Evolutionary conservation across 176 grass and related monocot species (phyloP).

Genomic region (Saccharum spontaneum): DNA sequence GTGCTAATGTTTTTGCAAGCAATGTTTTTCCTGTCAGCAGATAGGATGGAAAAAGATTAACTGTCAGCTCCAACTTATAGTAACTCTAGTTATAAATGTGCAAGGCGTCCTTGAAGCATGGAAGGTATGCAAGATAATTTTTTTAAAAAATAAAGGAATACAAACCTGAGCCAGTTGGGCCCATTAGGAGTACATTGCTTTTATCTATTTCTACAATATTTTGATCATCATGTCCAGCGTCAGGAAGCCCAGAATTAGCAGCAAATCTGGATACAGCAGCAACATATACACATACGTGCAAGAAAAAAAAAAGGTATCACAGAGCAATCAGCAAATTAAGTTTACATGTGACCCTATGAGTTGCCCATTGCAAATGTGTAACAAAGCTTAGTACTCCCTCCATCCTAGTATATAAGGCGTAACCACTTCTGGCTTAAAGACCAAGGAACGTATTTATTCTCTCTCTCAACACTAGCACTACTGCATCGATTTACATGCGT

Average conservation of each 20-base stretch:
- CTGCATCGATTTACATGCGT: too few relatives aligned
- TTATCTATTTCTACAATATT: constrained; percentile 97
- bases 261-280: constrained; percentile 53
- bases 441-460: too few relatives aligned
- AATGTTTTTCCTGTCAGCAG: constrained; percentile 90
- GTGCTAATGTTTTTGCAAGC: constrained; percentile 95
- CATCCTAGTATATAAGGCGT: too few relatives aligned
- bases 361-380: constrained; percentile 14
- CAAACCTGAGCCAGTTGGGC: constrained; percentile 90
- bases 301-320: constrained; percentile 17
- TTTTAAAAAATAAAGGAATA: not conserved
- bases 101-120: not conserved
- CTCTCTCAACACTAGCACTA: too few relatives aligned
- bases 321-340: not conserved
- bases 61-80: constrained; percentile 28
- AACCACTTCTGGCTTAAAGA: too few relatives aligned
- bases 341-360: not conserved
- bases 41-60: constrained; percentile 34
- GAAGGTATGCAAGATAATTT: constrained; percentile 14
- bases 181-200: constrained; percentile 97
- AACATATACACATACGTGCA: constrained; percentile 29
- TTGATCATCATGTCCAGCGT: constrained; percentile 55
- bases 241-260: constrained; percentile 44
- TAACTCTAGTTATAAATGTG: constrained; percentile 22
- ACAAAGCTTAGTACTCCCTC: not conserved